Conservation (phyloP, 225 moss, liverwort and hornwort genomes). For the Bryoerythrophyllum caledonicum region DNA sequence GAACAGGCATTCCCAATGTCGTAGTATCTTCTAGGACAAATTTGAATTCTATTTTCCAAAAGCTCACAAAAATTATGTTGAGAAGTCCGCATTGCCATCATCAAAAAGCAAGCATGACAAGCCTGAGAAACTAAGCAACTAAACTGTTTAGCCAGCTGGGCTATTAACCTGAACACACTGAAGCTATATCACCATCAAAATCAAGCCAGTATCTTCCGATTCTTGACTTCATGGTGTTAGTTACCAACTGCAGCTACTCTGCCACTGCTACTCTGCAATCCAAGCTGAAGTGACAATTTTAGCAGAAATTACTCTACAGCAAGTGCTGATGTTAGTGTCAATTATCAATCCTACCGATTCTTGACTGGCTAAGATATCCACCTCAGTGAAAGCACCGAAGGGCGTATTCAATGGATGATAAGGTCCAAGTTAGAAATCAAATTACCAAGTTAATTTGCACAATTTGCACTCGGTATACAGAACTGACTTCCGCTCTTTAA, state of each 20-base stretch:
- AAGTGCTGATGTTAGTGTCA: constrained; percentile 26
- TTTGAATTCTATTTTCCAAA: not conserved
- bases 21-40: not conserved
- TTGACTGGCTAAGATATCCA: not conserved
- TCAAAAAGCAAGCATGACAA: not conserved
- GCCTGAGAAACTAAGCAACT: not conserved
- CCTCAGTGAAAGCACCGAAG: constrained; percentile 13
- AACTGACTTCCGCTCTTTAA: constrained; percentile 21
- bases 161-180: constrained; percentile 25
- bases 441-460: constrained; percentile 24
- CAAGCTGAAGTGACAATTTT: constrained; percentile 42
- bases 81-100: not conserved
- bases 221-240: constrained; percentile 34
- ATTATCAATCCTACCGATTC: constrained; percentile 12
- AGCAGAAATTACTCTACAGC: constrained; percentile 35
- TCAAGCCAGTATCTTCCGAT: constrained; percentile 35
- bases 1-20: not conserved
- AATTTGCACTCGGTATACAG: constrained; percentile 21
- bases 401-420: constrained; percentile 16
- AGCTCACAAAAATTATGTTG: constrained; percentile 11
- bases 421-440: constrained; percentile 20
- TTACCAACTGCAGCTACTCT: constrained; percentile 30
- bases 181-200: constrained; percentile 35
- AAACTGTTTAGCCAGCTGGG: constrained; percentile 22
- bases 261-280: constrained; percentile 54